Evolutionary conservation across 129 eudicot genomes (phyloP).

Genomic region (Pittosporum tobira): DNA sequence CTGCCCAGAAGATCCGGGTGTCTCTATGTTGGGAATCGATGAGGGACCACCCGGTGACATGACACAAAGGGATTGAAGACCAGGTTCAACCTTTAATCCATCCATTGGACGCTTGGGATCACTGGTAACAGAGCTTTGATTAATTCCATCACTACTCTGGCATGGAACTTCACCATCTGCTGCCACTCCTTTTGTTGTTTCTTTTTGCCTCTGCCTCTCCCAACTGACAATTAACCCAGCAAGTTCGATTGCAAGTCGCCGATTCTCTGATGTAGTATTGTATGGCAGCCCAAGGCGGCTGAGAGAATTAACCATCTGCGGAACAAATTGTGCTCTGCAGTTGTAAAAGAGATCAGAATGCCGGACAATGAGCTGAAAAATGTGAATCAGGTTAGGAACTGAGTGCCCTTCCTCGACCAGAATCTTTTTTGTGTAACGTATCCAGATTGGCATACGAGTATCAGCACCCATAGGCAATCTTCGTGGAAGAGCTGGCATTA

Average conservation of each 20-base stretch:
- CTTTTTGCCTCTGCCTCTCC: constrained; percentile 47
- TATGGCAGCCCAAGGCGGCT: constrained; percentile 47
- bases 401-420: constrained; percentile 65
- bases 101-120: constrained; percentile 54
- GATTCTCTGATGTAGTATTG: constrained; percentile 40
- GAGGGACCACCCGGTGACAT: constrained; percentile 87
- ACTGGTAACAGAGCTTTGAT: constrained; percentile 28
- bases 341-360: constrained; percentile 54
- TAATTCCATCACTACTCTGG: constrained; percentile 41
- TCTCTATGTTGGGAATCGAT: constrained; percentile 68
- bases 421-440: constrained; percentile 55
- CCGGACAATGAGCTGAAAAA: constrained; percentile 61
- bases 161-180: constrained; percentile 31
- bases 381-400: constrained; percentile 43
- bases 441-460: constrained; percentile 56
- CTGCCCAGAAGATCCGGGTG: constrained; percentile 70
- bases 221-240: constrained; percentile 60
- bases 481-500: constrained; percentile 55
- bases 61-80: constrained; percentile 70
- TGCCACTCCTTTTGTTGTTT: constrained; percentile 14
- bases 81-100: constrained; percentile 73
- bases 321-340: constrained; percentile 56
- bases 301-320: constrained; percentile 63
- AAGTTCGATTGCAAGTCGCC: constrained; percentile 59
- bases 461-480: constrained; percentile 45